Conservation (phyloP, 225 moss, liverwort and hornwort genomes). For the Pseudisothecium myosuroides region DNA sequence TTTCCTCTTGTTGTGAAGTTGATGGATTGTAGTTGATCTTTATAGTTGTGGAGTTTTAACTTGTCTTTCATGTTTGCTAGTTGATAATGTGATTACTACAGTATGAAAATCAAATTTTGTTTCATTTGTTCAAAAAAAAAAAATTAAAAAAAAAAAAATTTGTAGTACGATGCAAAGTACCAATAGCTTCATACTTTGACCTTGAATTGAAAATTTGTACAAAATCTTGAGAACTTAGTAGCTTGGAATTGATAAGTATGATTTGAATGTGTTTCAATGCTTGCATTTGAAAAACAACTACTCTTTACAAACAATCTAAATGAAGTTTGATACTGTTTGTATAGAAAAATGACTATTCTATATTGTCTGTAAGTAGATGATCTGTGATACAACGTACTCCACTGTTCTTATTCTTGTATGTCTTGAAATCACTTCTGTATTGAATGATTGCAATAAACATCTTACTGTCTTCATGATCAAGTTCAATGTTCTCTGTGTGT, state of each 20-base stretch:
- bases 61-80: too few species aligned
- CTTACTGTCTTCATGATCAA: too few species aligned
- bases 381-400: too few species aligned
- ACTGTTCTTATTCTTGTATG: background rate
- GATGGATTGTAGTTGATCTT: background rate
- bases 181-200: background rate
- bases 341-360: background rate
- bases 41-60: accelerated
- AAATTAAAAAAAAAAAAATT: too few species aligned
- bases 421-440: background rate
- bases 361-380: background rate
- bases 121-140: too few species aligned
- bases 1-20: background rate
- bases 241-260: too few species aligned
- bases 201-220: too few species aligned
- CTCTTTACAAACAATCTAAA: background rate
- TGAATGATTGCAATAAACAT: background rate
- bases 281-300: background rate
- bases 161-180: accelerated
- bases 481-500: background rate
- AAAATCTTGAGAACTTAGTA: background rate
- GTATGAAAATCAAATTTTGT: too few species aligned
- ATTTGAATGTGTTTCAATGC: too few species aligned
- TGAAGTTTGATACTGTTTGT: background rate
- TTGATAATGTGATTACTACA: background rate